Evolutionary conservation across 208 protist genomes (phyloP).

Genomic region (Wallacemonas collosoma): DNA sequence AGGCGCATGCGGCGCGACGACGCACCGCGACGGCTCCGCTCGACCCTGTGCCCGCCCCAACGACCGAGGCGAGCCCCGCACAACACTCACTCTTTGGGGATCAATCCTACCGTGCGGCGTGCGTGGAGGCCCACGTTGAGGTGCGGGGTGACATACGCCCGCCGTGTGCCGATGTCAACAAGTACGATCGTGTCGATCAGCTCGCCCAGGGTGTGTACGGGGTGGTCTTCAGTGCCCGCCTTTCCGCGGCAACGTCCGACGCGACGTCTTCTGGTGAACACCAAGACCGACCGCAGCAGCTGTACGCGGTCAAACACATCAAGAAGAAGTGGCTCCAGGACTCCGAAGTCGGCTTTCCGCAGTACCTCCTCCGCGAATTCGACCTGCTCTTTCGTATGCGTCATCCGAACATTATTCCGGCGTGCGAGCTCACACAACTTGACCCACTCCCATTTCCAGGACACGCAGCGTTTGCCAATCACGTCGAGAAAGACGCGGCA

Average conservation of each 20-base stretch:
- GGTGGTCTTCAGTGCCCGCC: conserved; percentile 68
- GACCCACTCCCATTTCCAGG: conserved; percentile 17
- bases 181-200: conserved; percentile 45
- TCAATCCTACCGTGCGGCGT: conserved; percentile 21
- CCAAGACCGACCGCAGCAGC: no score
- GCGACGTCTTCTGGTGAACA: no score
- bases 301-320: conserved; percentile 82
- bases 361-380: conserved; percentile 84
- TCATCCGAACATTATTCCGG: conserved; percentile 81
- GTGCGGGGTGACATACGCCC: conserved; percentile 35
- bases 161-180: conserved; percentile 63
- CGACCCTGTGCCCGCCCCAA: not conserved
- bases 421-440: conserved; percentile 52
- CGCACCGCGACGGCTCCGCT: not conserved
- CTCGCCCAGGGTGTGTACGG: conserved; percentile 87
- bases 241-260: not conserved
- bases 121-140: conserved; percentile 27
- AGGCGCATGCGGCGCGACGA: not conserved
- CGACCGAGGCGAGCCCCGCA: no score
- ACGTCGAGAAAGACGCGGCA: not conserved
- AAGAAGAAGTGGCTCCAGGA: conserved; percentile 78
- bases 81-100: conserved; percentile 24
- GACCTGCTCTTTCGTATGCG: conserved; percentile 75
- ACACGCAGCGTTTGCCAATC: not conserved
- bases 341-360: conserved; percentile 79